Evolutionary conservation across 345 rosid genomes (phyloP).

Genomic region (Citrus medica): DNA sequence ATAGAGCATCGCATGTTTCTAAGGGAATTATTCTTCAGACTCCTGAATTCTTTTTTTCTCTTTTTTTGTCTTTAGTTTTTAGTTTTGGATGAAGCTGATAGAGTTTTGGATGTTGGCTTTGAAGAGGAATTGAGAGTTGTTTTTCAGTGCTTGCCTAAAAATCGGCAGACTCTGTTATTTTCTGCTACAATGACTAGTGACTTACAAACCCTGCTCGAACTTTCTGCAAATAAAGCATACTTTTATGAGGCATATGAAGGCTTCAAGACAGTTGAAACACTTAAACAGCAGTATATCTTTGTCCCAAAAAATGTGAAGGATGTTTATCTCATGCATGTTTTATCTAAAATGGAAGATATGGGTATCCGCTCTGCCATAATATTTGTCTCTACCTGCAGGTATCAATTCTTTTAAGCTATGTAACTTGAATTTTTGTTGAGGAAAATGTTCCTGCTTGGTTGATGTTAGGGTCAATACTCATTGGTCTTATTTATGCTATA

Average conservation of each 20-base stretch:
- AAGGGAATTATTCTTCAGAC: not conserved
- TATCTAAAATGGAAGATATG: slow-evolving; percentile 83
- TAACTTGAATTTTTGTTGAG: not conserved
- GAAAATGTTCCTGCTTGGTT: not conserved
- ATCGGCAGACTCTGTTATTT: slow-evolving; percentile 77
- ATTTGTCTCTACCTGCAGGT: slow-evolving; percentile 98
- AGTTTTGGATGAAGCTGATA: slow-evolving; percentile 95
- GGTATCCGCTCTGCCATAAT: slow-evolving; percentile 85
- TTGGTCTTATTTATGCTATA: not conserved
- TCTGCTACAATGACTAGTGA: slow-evolving; percentile 95
- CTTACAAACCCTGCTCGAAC: slow-evolving; percentile 61
- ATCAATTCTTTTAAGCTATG: slow-evolving; percentile 3
- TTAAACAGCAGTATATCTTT: slow-evolving; percentile 73
- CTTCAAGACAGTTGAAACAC: slow-evolving; percentile 82
- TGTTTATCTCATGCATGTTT: slow-evolving; percentile 66
- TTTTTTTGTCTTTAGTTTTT: slow-evolving; percentile 48
- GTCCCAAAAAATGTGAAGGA: slow-evolving; percentile 81
- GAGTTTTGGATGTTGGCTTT: slow-evolving; percentile 95
- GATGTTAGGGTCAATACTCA: not conserved
- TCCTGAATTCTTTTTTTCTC: not conserved
- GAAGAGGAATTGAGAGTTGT: slow-evolving; percentile 73
- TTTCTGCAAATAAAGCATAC: slow-evolving; percentile 83
- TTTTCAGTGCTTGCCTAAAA: slow-evolving; percentile 72
- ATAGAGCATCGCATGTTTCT: not conserved
- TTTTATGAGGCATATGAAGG: slow-evolving; percentile 97